phyloP scores from a whole-genome alignment of 2,329 filamentous ascomycete species.

The Parascedosporium putredinis region DNA sequence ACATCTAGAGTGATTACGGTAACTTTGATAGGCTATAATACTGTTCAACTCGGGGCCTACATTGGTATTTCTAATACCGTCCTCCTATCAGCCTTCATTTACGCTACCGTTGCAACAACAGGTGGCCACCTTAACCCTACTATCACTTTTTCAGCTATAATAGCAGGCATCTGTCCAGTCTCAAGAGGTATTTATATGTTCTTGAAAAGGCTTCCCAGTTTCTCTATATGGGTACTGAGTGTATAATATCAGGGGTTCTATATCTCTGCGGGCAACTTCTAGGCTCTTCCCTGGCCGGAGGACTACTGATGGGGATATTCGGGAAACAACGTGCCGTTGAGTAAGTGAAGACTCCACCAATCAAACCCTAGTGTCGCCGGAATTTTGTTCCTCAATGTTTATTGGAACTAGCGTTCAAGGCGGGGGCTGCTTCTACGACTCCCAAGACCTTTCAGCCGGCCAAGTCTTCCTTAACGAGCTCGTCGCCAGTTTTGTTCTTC shows the following conservation, averaged over 20 bases:
- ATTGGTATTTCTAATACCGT: constrained; percentile 27
- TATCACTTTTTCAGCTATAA: constrained; percentile 42
- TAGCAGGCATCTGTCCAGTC: constrained; percentile 36
- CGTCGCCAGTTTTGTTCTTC: constrained; percentile 21
- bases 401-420: constrained; percentile 14
- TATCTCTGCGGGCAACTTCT: constrained; percentile 34
- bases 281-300: constrained; percentile 33
- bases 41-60: constrained; percentile 18
- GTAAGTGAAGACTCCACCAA: constrained; percentile 15
- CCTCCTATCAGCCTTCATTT: constrained; percentile 36
- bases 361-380: not conserved
- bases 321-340: constrained; percentile 17
- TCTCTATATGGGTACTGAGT: not conserved
- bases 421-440: constrained; percentile 28
- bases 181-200: constrained; percentile 23
- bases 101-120: constrained; percentile 33
- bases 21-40: constrained; percentile 19
- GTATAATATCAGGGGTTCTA: constrained; percentile 22
- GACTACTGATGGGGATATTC: constrained; percentile 26
- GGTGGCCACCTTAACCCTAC: constrained; percentile 43
- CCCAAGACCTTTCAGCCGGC: constrained; percentile 21
- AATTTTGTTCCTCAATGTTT: not conserved
- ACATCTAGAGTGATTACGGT: constrained; percentile 20
- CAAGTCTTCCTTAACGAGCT: constrained; percentile 38
- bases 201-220: too few species aligned